Conservation (phyloP, 331 rosid species). For the Spiraea crenata region DNA sequence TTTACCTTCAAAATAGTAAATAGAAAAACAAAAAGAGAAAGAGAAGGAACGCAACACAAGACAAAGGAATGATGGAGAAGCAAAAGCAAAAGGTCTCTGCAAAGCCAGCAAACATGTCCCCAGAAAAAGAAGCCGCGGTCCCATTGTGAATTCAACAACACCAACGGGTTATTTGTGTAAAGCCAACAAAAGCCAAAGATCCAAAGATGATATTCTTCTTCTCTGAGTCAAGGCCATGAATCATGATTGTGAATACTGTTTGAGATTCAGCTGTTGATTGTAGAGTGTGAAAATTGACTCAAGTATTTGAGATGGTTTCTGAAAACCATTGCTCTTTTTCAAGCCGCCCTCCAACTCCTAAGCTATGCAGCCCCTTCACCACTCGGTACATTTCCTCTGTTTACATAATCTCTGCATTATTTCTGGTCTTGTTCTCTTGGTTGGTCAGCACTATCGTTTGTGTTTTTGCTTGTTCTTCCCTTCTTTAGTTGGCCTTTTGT, state of each 20-base stretch:
- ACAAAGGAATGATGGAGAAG: conserved; percentile 37
- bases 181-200: neutral
- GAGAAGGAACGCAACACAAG: conserved; percentile 13
- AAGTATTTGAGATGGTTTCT: conserved; percentile 48
- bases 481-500: too few species aligned
- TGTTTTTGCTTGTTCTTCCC: too few species aligned
- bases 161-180: conserved; percentile 34
- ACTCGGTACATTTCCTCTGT: conserved; percentile 48
- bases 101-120: neutral
- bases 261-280: conserved; percentile 15
- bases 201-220: neutral
- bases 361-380: conserved; percentile 70
- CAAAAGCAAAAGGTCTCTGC: conserved; percentile 51
- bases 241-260: conserved; percentile 22
- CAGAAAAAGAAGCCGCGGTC: conserved; percentile 25
- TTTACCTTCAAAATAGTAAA: neutral
- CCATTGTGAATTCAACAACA: conserved; percentile 28
- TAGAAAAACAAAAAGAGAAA: neutral
- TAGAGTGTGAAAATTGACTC: neutral
- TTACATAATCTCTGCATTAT: too few species aligned
- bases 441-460: neutral
- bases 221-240: neutral
- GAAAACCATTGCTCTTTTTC: conserved; percentile 53
- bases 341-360: conserved; percentile 55
- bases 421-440: neutral